Percentiles rank a stretch among this genome's conserved stretches.
Conservation (phyloP, 1,284 basidiomycete genomes). For the Naganishia cerealis region DNA sequence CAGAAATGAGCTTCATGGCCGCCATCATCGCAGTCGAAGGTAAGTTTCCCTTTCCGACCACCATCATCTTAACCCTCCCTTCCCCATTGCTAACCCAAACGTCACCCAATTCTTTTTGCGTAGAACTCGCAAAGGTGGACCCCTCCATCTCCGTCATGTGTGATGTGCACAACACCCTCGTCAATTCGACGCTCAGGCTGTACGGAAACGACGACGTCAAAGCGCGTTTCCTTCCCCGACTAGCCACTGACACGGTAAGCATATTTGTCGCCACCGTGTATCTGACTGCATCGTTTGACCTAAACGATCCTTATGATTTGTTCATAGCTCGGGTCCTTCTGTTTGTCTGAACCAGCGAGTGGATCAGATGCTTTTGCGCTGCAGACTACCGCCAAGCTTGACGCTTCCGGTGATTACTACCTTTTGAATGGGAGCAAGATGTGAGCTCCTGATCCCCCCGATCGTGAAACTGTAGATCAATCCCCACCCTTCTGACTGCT, state of each 20-base stretch:
- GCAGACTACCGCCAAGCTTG: conserved; percentile 85
- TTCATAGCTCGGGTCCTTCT: conserved; percentile 86
- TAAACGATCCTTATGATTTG: conserved; percentile 20
- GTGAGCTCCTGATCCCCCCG: conserved; percentile 52
- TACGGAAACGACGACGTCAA: conserved; percentile 83
- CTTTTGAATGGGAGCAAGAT: conserved; percentile 94
- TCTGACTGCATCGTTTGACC: background rate
- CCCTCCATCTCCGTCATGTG: conserved; percentile 94
- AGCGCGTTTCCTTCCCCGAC: conserved; percentile 82
- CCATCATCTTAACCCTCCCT: background rate
- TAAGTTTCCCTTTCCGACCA: conserved; percentile 27
- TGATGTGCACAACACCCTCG: conserved; percentile 97
- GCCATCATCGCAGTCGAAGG: conserved; percentile 92
- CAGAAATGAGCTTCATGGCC: conserved; percentile 87
- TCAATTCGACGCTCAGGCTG: conserved; percentile 89
- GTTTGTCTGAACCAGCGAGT: conserved; percentile 85
- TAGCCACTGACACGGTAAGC: conserved; percentile 73
- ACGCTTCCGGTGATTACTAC: conserved; percentile 71
- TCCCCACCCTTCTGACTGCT: conserved; percentile 42
- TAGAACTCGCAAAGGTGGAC: conserved; percentile 90
- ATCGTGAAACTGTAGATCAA: background rate
- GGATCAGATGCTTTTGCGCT: conserved; percentile 97
- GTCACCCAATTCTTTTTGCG: background rate
- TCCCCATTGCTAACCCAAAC: background rate
- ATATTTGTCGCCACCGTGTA: background rate